Evolutionary conservation across 768 basidiomycete genomes (phyloP).

Genomic region (Lentinula detonsa): DNA sequence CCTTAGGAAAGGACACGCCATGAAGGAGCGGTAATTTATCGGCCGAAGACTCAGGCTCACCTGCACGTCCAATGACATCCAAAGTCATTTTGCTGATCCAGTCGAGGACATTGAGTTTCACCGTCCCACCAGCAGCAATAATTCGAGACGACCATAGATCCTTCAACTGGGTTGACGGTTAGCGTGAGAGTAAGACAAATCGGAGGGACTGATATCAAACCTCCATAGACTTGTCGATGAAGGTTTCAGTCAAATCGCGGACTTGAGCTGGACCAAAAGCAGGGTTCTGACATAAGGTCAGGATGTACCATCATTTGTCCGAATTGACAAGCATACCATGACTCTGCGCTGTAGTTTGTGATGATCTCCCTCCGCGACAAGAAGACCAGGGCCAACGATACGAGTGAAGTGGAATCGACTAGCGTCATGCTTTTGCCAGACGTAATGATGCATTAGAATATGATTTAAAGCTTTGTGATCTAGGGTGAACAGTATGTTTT

Average conservation of each 20-base stretch:
- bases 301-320: not conserved
- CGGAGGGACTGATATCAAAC: conserved; percentile 19
- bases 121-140: conserved; percentile 18
- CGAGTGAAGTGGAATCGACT: conserved; percentile 28
- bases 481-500: conserved; percentile 41
- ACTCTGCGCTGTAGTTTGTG: conserved; percentile 42
- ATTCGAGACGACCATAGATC: conserved; percentile 39
- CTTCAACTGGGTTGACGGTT: conserved; percentile 30
- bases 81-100: conserved; percentile 68
- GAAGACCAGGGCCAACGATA: conserved; percentile 42
- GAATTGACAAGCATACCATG: conserved; percentile 25
- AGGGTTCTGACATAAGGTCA: conserved; percentile 39
- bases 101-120: conserved; percentile 49
- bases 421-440: conserved; percentile 50
- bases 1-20: conserved; percentile 7
- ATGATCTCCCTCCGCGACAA: conserved; percentile 42
- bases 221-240: conserved; percentile 48
- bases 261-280: conserved; percentile 60
- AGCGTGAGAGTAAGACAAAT: not conserved
- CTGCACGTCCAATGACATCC: conserved; percentile 71
- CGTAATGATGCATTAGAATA: conserved; percentile 47
- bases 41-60: conserved; percentile 25
- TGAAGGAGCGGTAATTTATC: not conserved
- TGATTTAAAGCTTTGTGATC: conserved; percentile 63
- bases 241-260: conserved; percentile 49